Base-by-base conservation (phyloP, 768 basidiomycete genomes). In the Floccularia luteovirens region DNA sequence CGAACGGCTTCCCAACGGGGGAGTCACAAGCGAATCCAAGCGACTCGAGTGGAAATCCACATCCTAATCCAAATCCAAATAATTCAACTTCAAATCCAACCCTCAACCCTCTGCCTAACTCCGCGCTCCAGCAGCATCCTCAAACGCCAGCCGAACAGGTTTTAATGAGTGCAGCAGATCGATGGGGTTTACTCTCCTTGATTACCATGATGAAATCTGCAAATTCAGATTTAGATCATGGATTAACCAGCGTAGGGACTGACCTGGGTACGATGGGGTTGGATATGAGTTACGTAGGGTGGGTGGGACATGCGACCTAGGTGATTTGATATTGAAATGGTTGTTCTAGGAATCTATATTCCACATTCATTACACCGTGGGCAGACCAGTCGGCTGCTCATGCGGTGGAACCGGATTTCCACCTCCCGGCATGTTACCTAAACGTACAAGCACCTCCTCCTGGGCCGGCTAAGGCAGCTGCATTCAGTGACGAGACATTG, bases 351-450 rank as follows among this genome's bases (percentile, higher is more conserved):
- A 85, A 85, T 53, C 67, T 93, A 44, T 92, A 90, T 64, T 82
- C 90, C 44, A 86, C 86, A 20, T 93, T 98, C 66, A 89, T 94
- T 54, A 93, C 94, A 42, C 93, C 93, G 20, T 98, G 92, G 92
- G 79, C 89, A 46, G 92, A 94, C 60, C 82, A 90, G 47, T 83
- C 84, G 48, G 82, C 83, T 31, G 83, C 84, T 48, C 81, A 80
- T 54, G 75, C 77, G 42, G 82, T 94, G 44, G 92, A 98, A 60
- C 92, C 94, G 10, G 87, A 92, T 56, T 96, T 82, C 58, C 82
- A 88, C 51, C 75, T 93, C 35, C 93, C 93, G 28, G 67, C 77
- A 21, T 96, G 92, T 63, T 98, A 98, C 52, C 60, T 66, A 46
- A 91, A 83, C 60, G 92, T 96, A 35, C 83, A 88, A 50, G 82